These are phyloP conservation scores for Saccharomycopsis sp. DNA, from an alignment of 805 yeast species.

Conservation along the genomic window DNA sequence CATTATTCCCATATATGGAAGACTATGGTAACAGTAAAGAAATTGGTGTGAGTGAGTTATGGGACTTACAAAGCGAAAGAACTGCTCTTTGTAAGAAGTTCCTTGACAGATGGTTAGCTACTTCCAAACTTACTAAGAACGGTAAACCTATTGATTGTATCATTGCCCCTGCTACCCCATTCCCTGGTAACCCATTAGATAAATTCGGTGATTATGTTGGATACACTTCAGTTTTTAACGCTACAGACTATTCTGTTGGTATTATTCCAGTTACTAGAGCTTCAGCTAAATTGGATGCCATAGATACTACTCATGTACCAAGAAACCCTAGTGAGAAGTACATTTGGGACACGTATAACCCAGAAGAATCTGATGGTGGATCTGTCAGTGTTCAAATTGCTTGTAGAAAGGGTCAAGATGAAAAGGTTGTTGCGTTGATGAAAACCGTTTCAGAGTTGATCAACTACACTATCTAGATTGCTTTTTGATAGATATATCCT, in stretches of 20 bases:
- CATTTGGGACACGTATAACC: slow-evolving; percentile 42
- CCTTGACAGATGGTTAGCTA: slow-evolving; percentile 27
- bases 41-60: slow-evolving; percentile 28
- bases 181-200: slow-evolving; percentile 33
- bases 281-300: slow-evolving; percentile 35
- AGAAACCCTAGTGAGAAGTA: slow-evolving; percentile 38
- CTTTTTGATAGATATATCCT: no score
- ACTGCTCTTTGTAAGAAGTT: slow-evolving; percentile 26
- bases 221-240: slow-evolving; percentile 39
- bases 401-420: slow-evolving; percentile 55
- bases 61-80: slow-evolving; percentile 33
- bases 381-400: slow-evolving; percentile 63
- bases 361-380: slow-evolving; percentile 48
- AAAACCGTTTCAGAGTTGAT: slow-evolving; percentile 27
- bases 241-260: slow-evolving; percentile 35
- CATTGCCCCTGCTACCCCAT: slow-evolving; percentile 40
- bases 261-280: slow-evolving; percentile 42
- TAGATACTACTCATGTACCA: slow-evolving; percentile 27
- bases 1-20: slow-evolving; percentile 26
- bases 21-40: slow-evolving; percentile 27
- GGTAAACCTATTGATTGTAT: slow-evolving; percentile 42
- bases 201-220: slow-evolving; percentile 29
- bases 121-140: slow-evolving; percentile 32
- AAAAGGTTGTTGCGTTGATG: slow-evolving; percentile 48
- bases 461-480: no score